These are phyloP conservation scores for Melocanna baccifera DNA, from an alignment of 176 grass and related monocot species.

Conservation along the genomic window DNA sequence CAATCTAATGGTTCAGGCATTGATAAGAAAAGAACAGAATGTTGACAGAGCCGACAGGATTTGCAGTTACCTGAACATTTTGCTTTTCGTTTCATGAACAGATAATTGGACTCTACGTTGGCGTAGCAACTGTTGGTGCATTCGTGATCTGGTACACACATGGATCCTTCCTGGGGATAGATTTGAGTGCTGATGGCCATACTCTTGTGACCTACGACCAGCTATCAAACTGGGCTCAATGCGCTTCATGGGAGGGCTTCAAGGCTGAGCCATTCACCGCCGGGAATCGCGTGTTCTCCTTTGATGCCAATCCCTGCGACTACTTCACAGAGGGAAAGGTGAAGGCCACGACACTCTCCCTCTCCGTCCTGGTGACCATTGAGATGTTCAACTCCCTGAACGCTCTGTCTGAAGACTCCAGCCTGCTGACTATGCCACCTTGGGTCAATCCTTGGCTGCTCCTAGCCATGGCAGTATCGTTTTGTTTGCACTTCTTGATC, in stretches of 20 bases:
- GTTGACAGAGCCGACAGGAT: too few species aligned
- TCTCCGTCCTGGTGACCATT: slow-evolving; percentile 46
- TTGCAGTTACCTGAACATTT: too few species aligned
- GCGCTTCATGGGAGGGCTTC: slow-evolving; percentile 47
- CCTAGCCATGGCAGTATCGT: slow-evolving; percentile 34
- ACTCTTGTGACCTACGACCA: slow-evolving; percentile 39
- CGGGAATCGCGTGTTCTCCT: slow-evolving; percentile 25
- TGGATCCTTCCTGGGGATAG: slow-evolving; percentile 41
- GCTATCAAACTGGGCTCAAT: slow-evolving; percentile 41
- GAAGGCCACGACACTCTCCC: slow-evolving; percentile 53
- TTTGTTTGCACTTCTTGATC: slow-evolving; percentile 38
- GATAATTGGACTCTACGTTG: slow-evolving; percentile 43
- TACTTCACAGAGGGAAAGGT: slow-evolving; percentile 38
- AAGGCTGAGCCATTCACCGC: slow-evolving; percentile 24
- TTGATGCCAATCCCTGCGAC: slow-evolving; percentile 28
- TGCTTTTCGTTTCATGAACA: slow-evolving; percentile 8
- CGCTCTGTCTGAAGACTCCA: slow-evolving; percentile 45
- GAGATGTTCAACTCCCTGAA: slow-evolving; percentile 59
- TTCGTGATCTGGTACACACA: slow-evolving; percentile 54
- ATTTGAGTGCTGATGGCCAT: slow-evolving; percentile 39
- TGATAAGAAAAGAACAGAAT: too few species aligned
- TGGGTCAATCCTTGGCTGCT: slow-evolving; percentile 53
- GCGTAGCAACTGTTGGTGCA: slow-evolving; percentile 38
- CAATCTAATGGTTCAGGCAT: too few species aligned
- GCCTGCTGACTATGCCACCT: slow-evolving; percentile 38